A percentile compares a stretch with the other conserved stretches of the same genome.
These are phyloP conservation scores for Candida ulmi DNA, from an alignment of 805 yeast genomes.

Conservation along the genomic window DNA sequence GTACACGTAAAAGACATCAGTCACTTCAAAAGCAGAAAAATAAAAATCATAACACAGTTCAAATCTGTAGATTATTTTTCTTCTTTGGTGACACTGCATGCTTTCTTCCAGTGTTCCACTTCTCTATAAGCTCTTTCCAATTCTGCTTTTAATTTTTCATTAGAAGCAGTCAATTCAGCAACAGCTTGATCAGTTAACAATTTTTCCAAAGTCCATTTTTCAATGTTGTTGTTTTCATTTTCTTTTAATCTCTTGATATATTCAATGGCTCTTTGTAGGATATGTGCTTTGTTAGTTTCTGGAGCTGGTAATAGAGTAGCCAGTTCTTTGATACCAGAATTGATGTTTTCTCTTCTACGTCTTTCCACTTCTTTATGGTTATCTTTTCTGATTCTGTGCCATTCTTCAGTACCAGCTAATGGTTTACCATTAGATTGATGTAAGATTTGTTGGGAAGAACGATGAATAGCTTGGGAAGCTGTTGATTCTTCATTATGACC, in stretches of 20 bases:
- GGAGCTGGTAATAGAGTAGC: constrained; percentile 74
- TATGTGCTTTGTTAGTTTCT: constrained; percentile 88
- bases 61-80: too few species aligned
- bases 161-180: constrained; percentile 75
- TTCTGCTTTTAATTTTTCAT: constrained; percentile 83
- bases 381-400: constrained; percentile 78
- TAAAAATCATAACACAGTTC: too few species aligned
- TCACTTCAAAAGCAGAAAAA: background rate
- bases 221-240: constrained; percentile 82
- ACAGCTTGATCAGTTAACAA: constrained; percentile 88
- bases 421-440: constrained; percentile 37
- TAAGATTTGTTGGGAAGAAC: constrained; percentile 11
- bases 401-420: constrained; percentile 70
- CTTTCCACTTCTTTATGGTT: constrained; percentile 96
- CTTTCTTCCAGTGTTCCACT: constrained; percentile 74
- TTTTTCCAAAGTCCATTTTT: constrained; percentile 94
- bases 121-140: constrained; percentile 90
- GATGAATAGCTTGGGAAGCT: constrained; percentile 1
- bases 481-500: background rate
- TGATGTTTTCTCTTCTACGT: constrained; percentile 84
- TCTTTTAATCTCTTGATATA: constrained; percentile 86
- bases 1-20: too few species aligned
- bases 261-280: constrained; percentile 82
- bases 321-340: constrained; percentile 77
- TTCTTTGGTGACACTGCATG: constrained; percentile 5